These are phyloP conservation scores for Metschnikowia bowlesiae DNA, from an alignment of 805 yeast species.

Conservation along the genomic window DNA sequence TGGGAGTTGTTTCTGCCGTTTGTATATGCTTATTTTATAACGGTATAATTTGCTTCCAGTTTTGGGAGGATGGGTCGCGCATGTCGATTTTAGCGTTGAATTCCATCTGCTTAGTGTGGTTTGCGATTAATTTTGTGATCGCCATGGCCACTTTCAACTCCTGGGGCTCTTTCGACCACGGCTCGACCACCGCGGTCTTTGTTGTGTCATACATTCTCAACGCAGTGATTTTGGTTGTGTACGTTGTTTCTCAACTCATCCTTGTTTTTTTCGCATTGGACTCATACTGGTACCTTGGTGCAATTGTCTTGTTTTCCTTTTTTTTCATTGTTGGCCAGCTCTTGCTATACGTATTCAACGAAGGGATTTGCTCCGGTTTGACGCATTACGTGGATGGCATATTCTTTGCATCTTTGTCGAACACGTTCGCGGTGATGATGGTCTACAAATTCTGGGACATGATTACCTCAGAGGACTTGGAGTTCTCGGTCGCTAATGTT, in stretches of 20 bases:
- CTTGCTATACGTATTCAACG: slow-evolving; percentile 64
- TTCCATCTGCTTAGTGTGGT: slow-evolving; percentile 50
- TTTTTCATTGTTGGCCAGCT: slow-evolving; percentile 83
- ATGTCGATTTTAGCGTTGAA: slow-evolving; percentile 58
- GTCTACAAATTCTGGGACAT: slow-evolving; percentile 95
- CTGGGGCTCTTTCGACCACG: slow-evolving; percentile 48
- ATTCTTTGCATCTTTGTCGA: slow-evolving; percentile 77
- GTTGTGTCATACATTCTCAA: slow-evolving; percentile 68
- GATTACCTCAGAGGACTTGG: slow-evolving; percentile 91
- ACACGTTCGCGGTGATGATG: slow-evolving; percentile 86
- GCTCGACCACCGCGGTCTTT: slow-evolving; percentile 64
- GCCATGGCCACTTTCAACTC: slow-evolving; percentile 67
- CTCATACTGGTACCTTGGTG: slow-evolving; percentile 87
- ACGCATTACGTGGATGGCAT: slow-evolving; percentile 89
- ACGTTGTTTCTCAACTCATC: slow-evolving; percentile 62
- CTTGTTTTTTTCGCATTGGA: slow-evolving; percentile 64
- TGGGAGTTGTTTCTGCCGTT: slow-evolving; percentile 67
- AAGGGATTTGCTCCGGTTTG: slow-evolving; percentile 59
- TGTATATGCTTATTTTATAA: slow-evolving; percentile 66
- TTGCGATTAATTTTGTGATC: slow-evolving; percentile 61
- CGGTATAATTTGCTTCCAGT: slow-evolving; percentile 79
- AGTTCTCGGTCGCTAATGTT: slow-evolving; percentile 64
- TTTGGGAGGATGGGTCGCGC: slow-evolving; percentile 92
- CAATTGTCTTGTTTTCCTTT: slow-evolving; percentile 62
- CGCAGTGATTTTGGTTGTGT: slow-evolving; percentile 58